Evolutionary conservation across 352 stramenopile genomes (phyloP), one percentile per base, ranked within the genome.

Genomic region (Phytophthora pistaciae): DNA sequence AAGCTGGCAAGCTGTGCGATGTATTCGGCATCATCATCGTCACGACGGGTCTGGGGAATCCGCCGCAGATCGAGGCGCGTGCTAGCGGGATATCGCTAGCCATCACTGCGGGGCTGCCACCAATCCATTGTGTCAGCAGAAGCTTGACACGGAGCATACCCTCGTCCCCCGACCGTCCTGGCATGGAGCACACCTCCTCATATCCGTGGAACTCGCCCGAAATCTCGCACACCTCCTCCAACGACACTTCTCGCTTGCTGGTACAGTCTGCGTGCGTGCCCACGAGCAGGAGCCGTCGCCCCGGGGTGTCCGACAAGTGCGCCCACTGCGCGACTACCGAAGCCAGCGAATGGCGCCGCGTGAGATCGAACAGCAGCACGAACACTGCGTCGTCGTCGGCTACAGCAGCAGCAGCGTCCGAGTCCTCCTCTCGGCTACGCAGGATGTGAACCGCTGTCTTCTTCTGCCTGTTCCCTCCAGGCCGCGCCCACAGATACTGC

Each of bases 321-420:
- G 67, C 68, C 80, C 83, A 88, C 59, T 90, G 72, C 3, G 74
- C 77, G 42, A 82, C 52, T n/a, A 83, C 74, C 5, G 71, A 61
- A 0, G 75, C 64, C 10, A 91, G 79, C 21, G 82, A 83, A 7
- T 78, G 71, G 44, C 66, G 74, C 23, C 74, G 56, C 13, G 73
- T 85, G 31, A 92, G 63, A 49, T 90, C 74, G 49, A 90, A 92
- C 18, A 90, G 61, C 9, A 92, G 58, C 46, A 92, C 70, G 21
- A 89, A 49, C 10, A 87, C 69, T 14, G n/a, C 57, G 56, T 77
- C 65, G 42, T 70, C 56, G 27, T 55, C 55, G n/a, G 14, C 27
- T 5, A 60, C 49, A n/a, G n/a, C 49, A n/a, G n/a, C 33, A 9
- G 63, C 42, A 49, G 42, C 16, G 18, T 8, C 20, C n/a, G 23